Evolutionary conservation across 345 rosid species (phyloP).

Genomic region (Erodium maritimum): DNA sequence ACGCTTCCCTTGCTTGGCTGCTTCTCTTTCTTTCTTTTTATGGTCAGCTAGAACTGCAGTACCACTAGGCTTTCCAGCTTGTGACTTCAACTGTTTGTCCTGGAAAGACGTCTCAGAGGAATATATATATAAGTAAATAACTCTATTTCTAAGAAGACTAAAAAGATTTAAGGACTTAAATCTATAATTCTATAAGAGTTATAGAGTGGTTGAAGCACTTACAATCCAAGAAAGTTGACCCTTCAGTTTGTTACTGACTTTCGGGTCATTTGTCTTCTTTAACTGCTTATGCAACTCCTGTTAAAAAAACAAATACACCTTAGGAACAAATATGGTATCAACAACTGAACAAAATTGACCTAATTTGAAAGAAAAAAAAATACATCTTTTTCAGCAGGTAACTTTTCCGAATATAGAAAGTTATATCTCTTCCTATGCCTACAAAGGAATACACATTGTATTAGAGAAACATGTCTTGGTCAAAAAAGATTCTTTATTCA

Average conservation of each 20-base stretch:
- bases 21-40: background rate
- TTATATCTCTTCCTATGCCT: constrained; percentile 71
- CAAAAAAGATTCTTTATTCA: no score
- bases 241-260: constrained; percentile 25
- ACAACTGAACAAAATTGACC: no score
- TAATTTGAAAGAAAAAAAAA: constrained; percentile 8
- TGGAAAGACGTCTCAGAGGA: constrained; percentile 18
- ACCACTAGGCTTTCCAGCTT: constrained; percentile 46
- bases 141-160: background rate
- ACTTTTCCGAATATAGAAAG: constrained; percentile 53
- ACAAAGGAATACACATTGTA: constrained; percentile 1
- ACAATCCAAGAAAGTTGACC: constrained; percentile 40
- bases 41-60: background rate
- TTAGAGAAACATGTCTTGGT: background rate
- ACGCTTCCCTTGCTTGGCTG: constrained; percentile 30
- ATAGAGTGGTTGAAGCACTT: constrained; percentile 30
- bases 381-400: constrained; percentile 62
- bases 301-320: no score
- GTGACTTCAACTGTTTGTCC: constrained; percentile 68
- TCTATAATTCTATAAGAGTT: background rate
- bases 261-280: constrained; percentile 28
- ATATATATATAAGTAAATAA: no score
- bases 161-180: background rate
- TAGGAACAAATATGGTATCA: no score
- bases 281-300: constrained; percentile 38